Base-by-base conservation (phyloP, 176 grass and related monocot genomes). In the Elaeis guineensis region DNA sequence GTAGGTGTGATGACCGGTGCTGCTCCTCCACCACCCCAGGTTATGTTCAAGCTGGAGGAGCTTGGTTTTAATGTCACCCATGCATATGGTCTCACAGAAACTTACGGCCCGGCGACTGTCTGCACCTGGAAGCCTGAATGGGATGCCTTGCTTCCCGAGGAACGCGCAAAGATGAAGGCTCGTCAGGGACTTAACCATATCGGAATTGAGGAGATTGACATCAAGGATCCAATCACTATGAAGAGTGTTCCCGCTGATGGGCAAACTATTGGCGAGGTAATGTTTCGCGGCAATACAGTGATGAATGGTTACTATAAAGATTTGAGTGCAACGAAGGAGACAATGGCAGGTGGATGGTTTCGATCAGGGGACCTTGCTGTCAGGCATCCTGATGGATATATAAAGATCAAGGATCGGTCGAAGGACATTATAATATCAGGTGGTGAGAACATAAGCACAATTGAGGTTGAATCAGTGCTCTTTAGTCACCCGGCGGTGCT, bases 101-200 rank as follows among this genome's bases (percentile, higher is more conserved):
- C 75, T n/a, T 68, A 75, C 57, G 70, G 79, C 1, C 23, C 79
- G 0, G 79, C 75, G 19, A 75, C 66, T 5, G 70, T 78, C 0
- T 79, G 84, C 75, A 60, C 66, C 19, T 82, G 75, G 70, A 71
- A 65, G 75, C 79, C 79, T 8, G 79, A 82, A 66, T 87, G 84
- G 84, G 84, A 87, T 28, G 62, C 56, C 21, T 12, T 87, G 61
- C 57, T 75, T 55, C 56, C 57, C 0, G 62, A 63, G 62, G 62
- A 70, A 15, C 79, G 79, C 5, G 75, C 84, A 0, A 19, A 56
- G 52, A 19, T 78, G 2, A 82, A 82, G 70, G 78, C 74, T 6
- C 71, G 70, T 0, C 79, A 87, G 71, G 79, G 84, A 20, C 62
- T 75, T 52, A 74, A 81, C 6, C 74, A 82, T 65, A 9, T 82